Conservation (phyloP, 1,284 basidiomycete genomes). For the Marasmius sp. region DNA sequence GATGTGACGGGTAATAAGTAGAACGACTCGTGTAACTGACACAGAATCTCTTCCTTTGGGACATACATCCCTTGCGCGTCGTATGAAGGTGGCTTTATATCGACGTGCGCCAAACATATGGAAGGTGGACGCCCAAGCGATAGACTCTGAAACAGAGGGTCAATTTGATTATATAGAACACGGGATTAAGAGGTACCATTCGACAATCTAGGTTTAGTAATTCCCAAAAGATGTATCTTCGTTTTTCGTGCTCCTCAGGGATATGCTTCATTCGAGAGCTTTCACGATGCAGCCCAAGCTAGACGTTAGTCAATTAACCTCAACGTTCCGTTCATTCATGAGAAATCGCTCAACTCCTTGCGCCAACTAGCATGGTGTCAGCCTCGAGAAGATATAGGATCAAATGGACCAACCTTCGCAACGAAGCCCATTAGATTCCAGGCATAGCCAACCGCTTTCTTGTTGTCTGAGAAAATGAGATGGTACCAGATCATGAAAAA, state of each 20-base stretch:
- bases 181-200: slow-evolving; percentile 47
- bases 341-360: slow-evolving; percentile 2
- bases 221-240: slow-evolving; percentile 74
- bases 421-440: slow-evolving; percentile 69
- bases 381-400: background rate
- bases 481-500: slow-evolving; percentile 76
- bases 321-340: background rate
- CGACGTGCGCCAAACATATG: slow-evolving; percentile 66
- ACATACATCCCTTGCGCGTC: slow-evolving; percentile 53
- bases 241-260: slow-evolving; percentile 67
- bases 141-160: slow-evolving; percentile 47
- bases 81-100: slow-evolving; percentile 63
- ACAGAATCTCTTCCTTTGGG: slow-evolving; percentile 61
- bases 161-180: background rate
- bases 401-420: slow-evolving; percentile 55
- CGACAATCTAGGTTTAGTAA: slow-evolving; percentile 72
- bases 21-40: slow-evolving; percentile 40
- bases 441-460: slow-evolving; percentile 63
- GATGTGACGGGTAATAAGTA: background rate
- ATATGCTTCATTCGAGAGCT: slow-evolving; percentile 64
- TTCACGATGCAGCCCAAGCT: slow-evolving; percentile 70
- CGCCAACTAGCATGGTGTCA: background rate
- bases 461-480: slow-evolving; percentile 66
- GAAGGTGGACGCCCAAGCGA: slow-evolving; percentile 80
- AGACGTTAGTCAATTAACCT: slow-evolving; percentile 3